Conservation (phyloP, 306 rosid genomes). For the Acacia acuminata region DNA sequence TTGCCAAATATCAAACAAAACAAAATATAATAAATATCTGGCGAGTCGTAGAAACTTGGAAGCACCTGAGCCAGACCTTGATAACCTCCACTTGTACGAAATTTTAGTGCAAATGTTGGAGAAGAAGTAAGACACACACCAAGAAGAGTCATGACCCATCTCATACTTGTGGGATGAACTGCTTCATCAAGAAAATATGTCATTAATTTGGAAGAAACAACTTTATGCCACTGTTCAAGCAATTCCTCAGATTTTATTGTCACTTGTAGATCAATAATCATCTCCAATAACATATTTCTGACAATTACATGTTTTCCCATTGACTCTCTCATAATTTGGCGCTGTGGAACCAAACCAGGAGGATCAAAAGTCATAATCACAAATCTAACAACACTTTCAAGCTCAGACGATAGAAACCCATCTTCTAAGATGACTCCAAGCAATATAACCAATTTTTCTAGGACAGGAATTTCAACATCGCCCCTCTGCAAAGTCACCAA, state of each 20-base stretch:
- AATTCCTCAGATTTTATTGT: slow-evolving; percentile 88
- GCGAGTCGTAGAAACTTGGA: slow-evolving; percentile 95
- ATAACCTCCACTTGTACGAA: slow-evolving; percentile 97
- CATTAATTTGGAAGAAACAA: slow-evolving; percentile 92
- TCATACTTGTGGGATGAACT: slow-evolving; percentile 98
- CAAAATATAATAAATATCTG: slow-evolving; percentile 93
- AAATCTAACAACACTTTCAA: slow-evolving; percentile 94
- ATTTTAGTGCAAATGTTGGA: slow-evolving; percentile 89
- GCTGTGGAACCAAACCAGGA: slow-evolving; percentile 62
- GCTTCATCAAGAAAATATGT: slow-evolving; percentile 98
- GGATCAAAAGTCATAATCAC: slow-evolving; percentile 99
- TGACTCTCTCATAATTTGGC: slow-evolving; percentile 76
- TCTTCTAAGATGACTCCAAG: slow-evolving; percentile 98
- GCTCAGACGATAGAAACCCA: slow-evolving; percentile 90
- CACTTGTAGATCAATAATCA: slow-evolving; percentile 97
- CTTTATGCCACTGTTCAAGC: slow-evolving; percentile 98
- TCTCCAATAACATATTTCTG: slow-evolving; percentile 94
- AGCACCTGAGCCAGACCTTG: slow-evolving; percentile 92
- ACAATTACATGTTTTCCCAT: slow-evolving; percentile 99
- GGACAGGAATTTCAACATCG: slow-evolving; percentile 98
- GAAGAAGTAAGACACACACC: slow-evolving; percentile 96
- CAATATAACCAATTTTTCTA: slow-evolving; percentile 92
- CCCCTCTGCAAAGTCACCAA: slow-evolving; percentile 96
- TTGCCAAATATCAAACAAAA: slow-evolving; percentile 97
- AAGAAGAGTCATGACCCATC: slow-evolving; percentile 99